Evolutionary conservation across 2,329 filamentous ascomycete species (phyloP).

Genomic region (Epichloe sp.): DNA sequence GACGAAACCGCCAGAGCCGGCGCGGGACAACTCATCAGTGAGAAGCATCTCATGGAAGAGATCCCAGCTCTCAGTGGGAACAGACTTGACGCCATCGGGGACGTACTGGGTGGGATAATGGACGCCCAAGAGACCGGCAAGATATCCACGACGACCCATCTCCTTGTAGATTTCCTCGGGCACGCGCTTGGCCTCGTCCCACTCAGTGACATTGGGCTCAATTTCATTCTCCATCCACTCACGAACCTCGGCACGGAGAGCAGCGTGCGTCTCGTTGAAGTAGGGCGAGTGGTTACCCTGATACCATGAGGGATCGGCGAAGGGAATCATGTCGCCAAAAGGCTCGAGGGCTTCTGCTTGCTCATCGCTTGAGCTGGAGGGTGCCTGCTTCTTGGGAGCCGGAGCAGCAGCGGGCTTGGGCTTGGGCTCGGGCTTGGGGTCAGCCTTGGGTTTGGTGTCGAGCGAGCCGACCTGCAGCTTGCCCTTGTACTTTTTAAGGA

Average conservation of each 20-base stretch:
- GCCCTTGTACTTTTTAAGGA: conserved; percentile 74
- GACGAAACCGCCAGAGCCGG: conserved; percentile 81
- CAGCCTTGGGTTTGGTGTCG: conserved; percentile 68
- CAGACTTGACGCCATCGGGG: conserved; percentile 54
- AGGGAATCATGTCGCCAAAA: conserved; percentile 79
- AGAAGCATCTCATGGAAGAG: conserved; percentile 95
- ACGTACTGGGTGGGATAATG: conserved; percentile 68
- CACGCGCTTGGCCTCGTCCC: conserved; percentile 90
- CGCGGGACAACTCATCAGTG: conserved; percentile 85
- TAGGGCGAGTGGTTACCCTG: conserved; percentile 91
- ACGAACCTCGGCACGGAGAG: conserved; percentile 79
- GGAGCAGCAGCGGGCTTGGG: conserved; percentile 11
- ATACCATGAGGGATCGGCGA: conserved; percentile 89
- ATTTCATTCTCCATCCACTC: conserved; percentile 84
- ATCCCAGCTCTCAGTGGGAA: conserved; percentile 85
- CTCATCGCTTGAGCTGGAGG: conserved; percentile 19
- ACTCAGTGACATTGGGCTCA: conserved; percentile 85
- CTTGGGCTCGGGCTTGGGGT: conserved; percentile 23
- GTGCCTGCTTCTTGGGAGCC: conserved; percentile 19
- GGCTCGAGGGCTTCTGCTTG: conserved; percentile 66
- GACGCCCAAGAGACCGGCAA: conserved; percentile 80
- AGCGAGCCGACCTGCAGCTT: conserved; percentile 76
- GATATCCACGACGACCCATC: conserved; percentile 85
- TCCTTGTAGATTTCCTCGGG: conserved; percentile 86
- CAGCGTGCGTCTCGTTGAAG: conserved; percentile 87